A percentile compares a stretch with the other conserved stretches of the same genome.
Conservation (phyloP, 495 filamentous ascomycete genomes). For the Penicillium coprophilum region DNA sequence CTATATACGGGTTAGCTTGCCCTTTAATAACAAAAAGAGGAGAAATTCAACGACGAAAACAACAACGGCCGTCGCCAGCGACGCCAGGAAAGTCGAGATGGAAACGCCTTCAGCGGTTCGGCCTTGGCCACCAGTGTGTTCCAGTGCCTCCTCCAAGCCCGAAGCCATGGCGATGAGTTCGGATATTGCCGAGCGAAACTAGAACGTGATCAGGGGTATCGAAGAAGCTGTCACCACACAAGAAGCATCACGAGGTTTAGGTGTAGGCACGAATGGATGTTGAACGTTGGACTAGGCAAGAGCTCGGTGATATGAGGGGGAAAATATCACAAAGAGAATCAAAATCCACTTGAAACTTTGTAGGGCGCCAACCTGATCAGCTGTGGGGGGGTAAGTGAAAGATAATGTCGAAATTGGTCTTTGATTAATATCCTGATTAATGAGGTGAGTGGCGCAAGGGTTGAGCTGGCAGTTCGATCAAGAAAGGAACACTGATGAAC, state of each 20-base stretch:
- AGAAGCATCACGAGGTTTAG: conserved; percentile 2
- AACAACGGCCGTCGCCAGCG: conserved; percentile 65
- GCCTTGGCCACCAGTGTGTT: conserved; percentile 41
- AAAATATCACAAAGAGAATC: conserved; percentile 11
- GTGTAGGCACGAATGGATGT: not conserved
- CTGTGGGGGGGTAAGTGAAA: conserved; percentile 12
- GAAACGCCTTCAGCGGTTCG: conserved; percentile 48
- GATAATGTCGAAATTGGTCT: conserved; percentile 1
- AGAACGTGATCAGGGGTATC: not conserved
- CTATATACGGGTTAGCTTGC: conserved; percentile 83
- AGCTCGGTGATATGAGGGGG: conserved; percentile 2
- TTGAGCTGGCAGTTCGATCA: conserved; percentile 21
- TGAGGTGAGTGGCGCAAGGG: conserved; percentile 30
- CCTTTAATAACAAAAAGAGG: conserved; percentile 73
- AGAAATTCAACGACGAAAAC: conserved; percentile 78
- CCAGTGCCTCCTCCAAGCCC: conserved; percentile 37
- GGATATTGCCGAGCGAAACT: conserved; percentile 1
- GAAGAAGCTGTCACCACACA: not conserved
- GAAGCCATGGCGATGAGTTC: conserved; percentile 29
- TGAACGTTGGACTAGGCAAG: not conserved
- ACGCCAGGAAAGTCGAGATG: conserved; percentile 66
- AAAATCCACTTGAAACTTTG: conserved; percentile 6
- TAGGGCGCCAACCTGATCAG: conserved; percentile 20
- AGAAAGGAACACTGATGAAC: conserved; percentile 9
- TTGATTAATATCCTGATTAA: conserved; percentile 15